phyloP scores from a whole-genome alignment of 2,329 filamentous ascomycete species.

The Pseudogymnoascus sp. region DNA sequence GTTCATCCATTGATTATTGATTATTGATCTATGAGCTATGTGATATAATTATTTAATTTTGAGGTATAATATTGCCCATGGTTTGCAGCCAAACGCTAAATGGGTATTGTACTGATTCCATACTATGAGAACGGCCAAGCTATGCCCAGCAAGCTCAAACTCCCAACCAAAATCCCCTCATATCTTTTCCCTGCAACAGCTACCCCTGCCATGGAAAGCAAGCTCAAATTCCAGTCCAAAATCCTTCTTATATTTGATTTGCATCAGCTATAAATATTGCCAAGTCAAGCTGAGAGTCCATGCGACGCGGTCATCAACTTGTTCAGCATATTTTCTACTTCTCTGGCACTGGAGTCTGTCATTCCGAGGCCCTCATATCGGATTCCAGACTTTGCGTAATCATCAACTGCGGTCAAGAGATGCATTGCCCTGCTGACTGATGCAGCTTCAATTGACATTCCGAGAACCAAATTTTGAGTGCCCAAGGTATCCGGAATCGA shows the following conservation, averaged over 20 bases:
- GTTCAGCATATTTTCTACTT: not conserved
- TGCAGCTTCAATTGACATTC: conserved; percentile 10
- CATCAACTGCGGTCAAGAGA: conserved; percentile 15
- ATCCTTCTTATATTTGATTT: not conserved
- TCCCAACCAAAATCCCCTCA: not conserved
- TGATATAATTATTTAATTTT: not conserved
- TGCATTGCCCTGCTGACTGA: conserved; percentile 11
- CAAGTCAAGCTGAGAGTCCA: not conserved
- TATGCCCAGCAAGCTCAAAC: not conserved
- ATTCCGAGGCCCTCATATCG: conserved; percentile 16
- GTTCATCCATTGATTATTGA: not conserved
- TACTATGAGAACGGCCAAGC: not conserved
- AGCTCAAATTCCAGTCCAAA: not conserved
- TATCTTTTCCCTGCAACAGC: not conserved
- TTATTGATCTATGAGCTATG: not conserved
- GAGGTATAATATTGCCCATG: not conserved
- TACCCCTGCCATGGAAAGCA: not conserved
- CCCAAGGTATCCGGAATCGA: conserved; percentile 18
- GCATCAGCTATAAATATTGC: not conserved
- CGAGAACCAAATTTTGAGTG: conserved; percentile 18
- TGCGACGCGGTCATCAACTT: not conserved
- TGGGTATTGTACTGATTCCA: not conserved
- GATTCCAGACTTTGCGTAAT: conserved; percentile 17
- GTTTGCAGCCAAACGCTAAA: not conserved
- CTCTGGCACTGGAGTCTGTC: not conserved